Evolutionary conservation across 2,329 filamentous ascomycete genomes (phyloP).

Genomic region (Pestalotiopsis sp.): DNA sequence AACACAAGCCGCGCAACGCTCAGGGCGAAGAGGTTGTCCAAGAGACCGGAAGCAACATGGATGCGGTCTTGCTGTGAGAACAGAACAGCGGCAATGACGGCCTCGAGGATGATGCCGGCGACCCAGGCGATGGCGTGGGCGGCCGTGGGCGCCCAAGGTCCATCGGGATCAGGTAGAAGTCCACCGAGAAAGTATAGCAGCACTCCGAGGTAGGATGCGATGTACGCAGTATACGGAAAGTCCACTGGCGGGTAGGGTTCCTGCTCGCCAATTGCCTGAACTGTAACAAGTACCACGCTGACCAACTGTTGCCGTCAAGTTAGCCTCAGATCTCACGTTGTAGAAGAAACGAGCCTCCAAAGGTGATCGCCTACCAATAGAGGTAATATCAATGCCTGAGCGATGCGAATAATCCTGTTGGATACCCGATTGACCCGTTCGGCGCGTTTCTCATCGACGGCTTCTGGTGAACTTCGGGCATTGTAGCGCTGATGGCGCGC

Average conservation of each 20-base stretch:
- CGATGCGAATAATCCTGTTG: constrained; percentile 34
- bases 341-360: background rate
- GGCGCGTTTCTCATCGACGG: constrained; percentile 29
- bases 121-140: constrained; percentile 41
- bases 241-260: constrained; percentile 15
- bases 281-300: constrained; percentile 33
- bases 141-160: constrained; percentile 41
- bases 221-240: constrained; percentile 43
- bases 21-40: constrained; percentile 33
- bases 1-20: constrained; percentile 33
- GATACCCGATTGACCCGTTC: constrained; percentile 31
- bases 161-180: constrained; percentile 44
- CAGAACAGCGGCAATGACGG: constrained; percentile 37
- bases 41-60: constrained; percentile 26
- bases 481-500: constrained; percentile 36
- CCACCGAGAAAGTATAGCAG: constrained; percentile 43
- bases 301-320: constrained; percentile 23
- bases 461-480: constrained; percentile 23
- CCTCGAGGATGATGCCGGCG: constrained; percentile 34
- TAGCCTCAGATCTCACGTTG: background rate
- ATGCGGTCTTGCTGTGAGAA: constrained; percentile 29
- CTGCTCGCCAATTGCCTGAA: constrained; percentile 31
- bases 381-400: constrained; percentile 34
- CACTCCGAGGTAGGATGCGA: constrained; percentile 42
- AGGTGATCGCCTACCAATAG: constrained; percentile 24